Evolutionary conservation across 2,329 filamentous ascomycete species (phyloP).

Genomic region (Fusarium stilboides): DNA sequence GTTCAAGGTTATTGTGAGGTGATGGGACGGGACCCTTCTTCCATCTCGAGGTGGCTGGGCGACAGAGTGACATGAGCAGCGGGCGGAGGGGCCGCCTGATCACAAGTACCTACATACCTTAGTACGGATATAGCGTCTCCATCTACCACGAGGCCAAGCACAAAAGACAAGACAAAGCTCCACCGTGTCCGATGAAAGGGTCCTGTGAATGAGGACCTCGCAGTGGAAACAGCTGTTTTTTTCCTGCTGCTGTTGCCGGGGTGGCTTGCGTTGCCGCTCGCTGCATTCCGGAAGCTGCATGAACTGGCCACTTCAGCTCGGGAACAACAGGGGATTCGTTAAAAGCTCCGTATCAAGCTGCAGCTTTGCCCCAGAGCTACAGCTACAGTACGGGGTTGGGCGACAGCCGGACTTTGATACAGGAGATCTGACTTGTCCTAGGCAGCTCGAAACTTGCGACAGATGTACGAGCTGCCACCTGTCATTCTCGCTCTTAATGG

Average conservation of each 20-base stretch:
- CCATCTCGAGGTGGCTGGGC: constrained; percentile 33
- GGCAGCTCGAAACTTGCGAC: constrained; percentile 7
- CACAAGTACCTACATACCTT: constrained; percentile 15
- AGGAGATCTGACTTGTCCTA: constrained; percentile 12
- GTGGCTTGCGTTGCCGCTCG: constrained; percentile 10
- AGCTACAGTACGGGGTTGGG: constrained; percentile 17
- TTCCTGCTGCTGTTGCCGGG: constrained; percentile 15
- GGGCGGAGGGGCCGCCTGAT: constrained; percentile 18
- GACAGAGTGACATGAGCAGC: constrained; percentile 28
- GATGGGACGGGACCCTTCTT: constrained; percentile 29
- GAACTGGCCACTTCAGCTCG: constrained; percentile 43
- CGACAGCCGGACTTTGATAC: constrained; percentile 11
- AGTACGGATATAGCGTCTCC: neutral
- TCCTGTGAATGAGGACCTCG: constrained; percentile 19
- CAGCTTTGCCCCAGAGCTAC: constrained; percentile 22
- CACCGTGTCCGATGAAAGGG: constrained; percentile 28
- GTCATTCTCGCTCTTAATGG: constrained; percentile 8
- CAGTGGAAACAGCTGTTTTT: constrained; percentile 23
- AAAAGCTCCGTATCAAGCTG: constrained; percentile 22
- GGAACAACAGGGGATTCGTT: constrained; percentile 11
- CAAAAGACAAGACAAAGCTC: constrained; percentile 14
- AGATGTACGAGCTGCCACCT: constrained; percentile 26
- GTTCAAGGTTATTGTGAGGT: constrained; percentile 21
- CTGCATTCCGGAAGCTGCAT: constrained; percentile 39
- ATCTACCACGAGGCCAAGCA: constrained; percentile 36